Evolutionary conservation across 345 rosid species (phyloP).

Genomic region (Eutrema yunnanense): DNA sequence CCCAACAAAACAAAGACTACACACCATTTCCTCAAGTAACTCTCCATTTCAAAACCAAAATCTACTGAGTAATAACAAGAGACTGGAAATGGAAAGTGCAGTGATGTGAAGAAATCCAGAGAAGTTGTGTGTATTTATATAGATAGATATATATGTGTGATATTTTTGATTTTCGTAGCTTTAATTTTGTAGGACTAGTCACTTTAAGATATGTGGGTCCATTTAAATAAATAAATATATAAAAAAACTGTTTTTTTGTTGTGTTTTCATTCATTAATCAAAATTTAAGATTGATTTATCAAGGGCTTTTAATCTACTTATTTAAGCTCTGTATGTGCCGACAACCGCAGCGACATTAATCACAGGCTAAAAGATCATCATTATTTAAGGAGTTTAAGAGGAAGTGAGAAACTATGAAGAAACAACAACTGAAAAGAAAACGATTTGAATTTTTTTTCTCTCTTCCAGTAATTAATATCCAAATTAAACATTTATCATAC

Average conservation of each 20-base stretch:
- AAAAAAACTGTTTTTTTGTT: neutral
- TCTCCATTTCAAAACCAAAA: constrained; percentile 21
- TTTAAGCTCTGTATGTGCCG: neutral
- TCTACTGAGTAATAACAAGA: neutral
- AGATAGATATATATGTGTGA: neutral
- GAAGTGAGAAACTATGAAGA: neutral
- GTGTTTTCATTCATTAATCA: neutral
- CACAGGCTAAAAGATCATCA: neutral
- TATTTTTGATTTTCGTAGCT: neutral
- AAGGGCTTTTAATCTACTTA: neutral
- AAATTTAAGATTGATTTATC: constrained; percentile 3
- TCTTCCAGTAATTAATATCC: no score
- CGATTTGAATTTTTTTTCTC: no score
- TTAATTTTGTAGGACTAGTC: constrained; percentile 3
- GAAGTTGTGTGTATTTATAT: constrained; percentile 21
- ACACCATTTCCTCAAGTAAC: constrained; percentile 21
- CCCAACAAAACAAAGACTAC: constrained; percentile 21
- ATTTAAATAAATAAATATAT: neutral
- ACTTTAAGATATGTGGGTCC: constrained; percentile 24
- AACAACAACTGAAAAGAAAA: neutral
- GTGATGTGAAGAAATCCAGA: constrained; percentile 13
- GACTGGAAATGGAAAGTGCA: neutral
- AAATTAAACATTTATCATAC: no score
- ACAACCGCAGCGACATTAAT: neutral
- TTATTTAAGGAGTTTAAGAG: neutral